Evolutionary conservation across 805 yeast genomes (phyloP), one percentile per base, ranked within the genome.

Genomic region (Barnettozyma vustinii): DNA sequence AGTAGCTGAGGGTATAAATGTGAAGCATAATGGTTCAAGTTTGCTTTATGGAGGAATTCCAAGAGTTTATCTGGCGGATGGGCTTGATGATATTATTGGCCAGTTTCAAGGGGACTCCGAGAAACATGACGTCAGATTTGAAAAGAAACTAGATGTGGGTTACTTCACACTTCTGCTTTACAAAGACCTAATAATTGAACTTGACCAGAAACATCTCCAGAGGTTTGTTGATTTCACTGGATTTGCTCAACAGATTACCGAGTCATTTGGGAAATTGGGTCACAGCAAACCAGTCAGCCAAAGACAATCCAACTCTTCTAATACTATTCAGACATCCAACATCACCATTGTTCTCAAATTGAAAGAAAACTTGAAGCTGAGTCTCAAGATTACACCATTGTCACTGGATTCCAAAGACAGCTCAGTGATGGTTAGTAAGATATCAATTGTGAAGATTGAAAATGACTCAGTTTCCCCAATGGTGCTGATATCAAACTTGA

Each of bases 71-170:
- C 16, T 63, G 3, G 49, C 66, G 19, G 53, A 50, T 20, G 50
- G 60, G 21, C 58, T 62, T 2, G 43, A 41, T 12, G 44, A 50
- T 1, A n/a, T 51, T 6, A 45, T 63, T 25, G 56, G 58, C 5
- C 45, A 51, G 27, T 67, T 76, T 49, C 61, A 58, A 23, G 57
- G 61, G n/a, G 52, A 57, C 23, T 40, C 60, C 15, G 50, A 56
- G 1, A 72, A 71, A 37, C 74, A 76, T 7, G 87, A 82, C 54
- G 43, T 82, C 2, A 58, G 83, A 32, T 77, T 81, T 58, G 86
- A 82, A 57, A 49, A 72, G 20, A 70, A 72, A 43, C 51, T 59
- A 9, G 59, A 55, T 10, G 48, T 60, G 0, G 56, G 59, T 13
- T 73, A 73, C 37, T 60, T 69, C 18, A 75, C 80, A 0, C 26